Base-by-base conservation (phyloP, 768 basidiomycete species). In the Russula sp. region DNA sequence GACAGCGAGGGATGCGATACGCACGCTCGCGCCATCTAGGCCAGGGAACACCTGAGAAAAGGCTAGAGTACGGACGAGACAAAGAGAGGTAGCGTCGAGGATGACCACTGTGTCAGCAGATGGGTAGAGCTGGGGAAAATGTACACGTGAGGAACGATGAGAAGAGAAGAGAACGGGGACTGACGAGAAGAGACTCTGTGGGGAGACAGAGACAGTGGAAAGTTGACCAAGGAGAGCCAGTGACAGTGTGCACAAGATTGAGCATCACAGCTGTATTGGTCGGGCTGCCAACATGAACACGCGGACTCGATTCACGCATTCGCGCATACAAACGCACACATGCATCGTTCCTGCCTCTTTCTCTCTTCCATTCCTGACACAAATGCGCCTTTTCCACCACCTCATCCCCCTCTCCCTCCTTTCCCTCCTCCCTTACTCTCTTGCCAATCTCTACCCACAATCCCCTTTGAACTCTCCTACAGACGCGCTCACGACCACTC, bases 11-110 rank as follows among this genome's bases (percentile, higher is more conserved):
- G 81, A 84, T 32, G 81, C 79, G 18, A 92, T 80, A 39, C 69
- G 71, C 56, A 79, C 76, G 32, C 73, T 72, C 11, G 73, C 67
- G 59, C 79, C 75, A 9, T 73, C 73, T 13, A 76, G 68, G n/a
- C 81, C 79, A 6, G 90, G 89, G 70, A 90, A 93, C 7, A 85
- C 88, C 70, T 93, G 89, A 77, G 82, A 86, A 68, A 93, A 89
- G 36, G 86, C 83, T 25, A 93, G 81, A 49, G 87, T 82, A 61
- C 86, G 85, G 60, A 85, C 72, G 49, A 93, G 78, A 18, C 76
- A 72, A 38, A 92, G 82, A 16, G 76, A 79, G 59, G 75, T 79
- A n/a, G 90, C 87, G 77, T 91, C 77, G 67, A 89, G 81, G 47
- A 92, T 75, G 59, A 90, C 77, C 64, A 92, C 72, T 2, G 84